Evolutionary conservation across 2,329 filamentous ascomycete species (phyloP), one percentile per base, ranked within the genome.

Genomic region (Aureobasidium sp.): DNA sequence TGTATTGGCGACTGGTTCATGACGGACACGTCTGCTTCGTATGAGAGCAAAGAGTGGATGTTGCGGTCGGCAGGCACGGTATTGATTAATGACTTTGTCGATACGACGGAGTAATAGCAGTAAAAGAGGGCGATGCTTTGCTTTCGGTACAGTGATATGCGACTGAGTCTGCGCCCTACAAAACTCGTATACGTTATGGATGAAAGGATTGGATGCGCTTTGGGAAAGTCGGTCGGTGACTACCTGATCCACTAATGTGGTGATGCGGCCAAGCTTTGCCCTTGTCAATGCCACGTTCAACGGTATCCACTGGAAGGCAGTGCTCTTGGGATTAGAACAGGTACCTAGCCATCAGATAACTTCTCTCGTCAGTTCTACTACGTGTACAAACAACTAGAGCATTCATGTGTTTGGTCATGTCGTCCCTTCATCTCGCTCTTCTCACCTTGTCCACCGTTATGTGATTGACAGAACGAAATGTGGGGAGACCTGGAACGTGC

Each of bases 201-300:
- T 17, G 48, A 51, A 39, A 39, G 37, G 51, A 55, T 55, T 55
- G 51, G 23, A 55, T 42, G 36, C 36, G 29, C 51, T 55, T 17
- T 29, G 15, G 9, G 36, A 55, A 55, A 42, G 51, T 55, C 51
- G 51, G 51, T 55, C 51, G 51, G 23, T 27, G 36, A 55, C 51
- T 55, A 55, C 51, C 51, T 55, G 15, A 55, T 42, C 15, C 9
- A 55, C 32, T 42, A 26, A 55, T 55, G 50, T 34, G 34, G 50
- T 53, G 50, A 53, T 53, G 51, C 51, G 51, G 51, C 51, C 51
- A 55, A 55, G 51, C 23, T 17, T 53, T 55, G 51, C 36, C 36
- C 51, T 55, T 42, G 51, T 20, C 36, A 41, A 55, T 55, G 51
- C 51, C 51, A 41, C 51, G 10, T 26, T 5, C 26, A 48, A 48